phyloP scores from a whole-genome alignment of 2,329 filamentous ascomycete genomes.

The Neocucurbitaria cava region DNA sequence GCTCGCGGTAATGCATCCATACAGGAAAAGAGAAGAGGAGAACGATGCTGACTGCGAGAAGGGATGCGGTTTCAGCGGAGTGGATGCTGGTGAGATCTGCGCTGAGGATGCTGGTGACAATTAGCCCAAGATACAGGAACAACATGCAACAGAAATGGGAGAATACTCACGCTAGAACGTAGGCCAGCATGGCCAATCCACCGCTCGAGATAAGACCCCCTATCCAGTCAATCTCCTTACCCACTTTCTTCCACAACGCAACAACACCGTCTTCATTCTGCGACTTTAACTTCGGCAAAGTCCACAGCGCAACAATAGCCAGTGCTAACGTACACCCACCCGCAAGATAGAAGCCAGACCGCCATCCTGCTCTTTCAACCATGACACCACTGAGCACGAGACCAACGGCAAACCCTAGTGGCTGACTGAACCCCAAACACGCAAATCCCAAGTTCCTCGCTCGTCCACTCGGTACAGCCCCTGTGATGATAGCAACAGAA shows the following conservation, averaged over 20 bases:
- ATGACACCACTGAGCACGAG: conserved; percentile 60
- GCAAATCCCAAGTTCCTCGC: conserved; percentile 43
- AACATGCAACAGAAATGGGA: not conserved
- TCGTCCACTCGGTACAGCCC: conserved; percentile 30
- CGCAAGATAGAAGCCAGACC: conserved; percentile 55
- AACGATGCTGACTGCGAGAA: conserved; percentile 30
- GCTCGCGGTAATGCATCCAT: conserved; percentile 40
- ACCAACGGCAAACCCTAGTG: conserved; percentile 60
- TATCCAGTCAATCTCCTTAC: conserved; percentile 38
- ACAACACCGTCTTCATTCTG: not conserved
- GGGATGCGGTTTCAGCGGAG: conserved; percentile 25
- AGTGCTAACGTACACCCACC: conserved; percentile 43
- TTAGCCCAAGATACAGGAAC: conserved; percentile 7
- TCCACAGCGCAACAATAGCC: conserved; percentile 43
- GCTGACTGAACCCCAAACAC: conserved; percentile 56
- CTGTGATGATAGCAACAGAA: conserved; percentile 54
- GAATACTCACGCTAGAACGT: conserved; percentile 34
- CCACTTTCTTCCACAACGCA: conserved; percentile 17
- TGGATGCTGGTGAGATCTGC: conserved; percentile 31
- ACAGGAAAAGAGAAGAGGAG: conserved; percentile 37
- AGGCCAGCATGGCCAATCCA: conserved; percentile 29
- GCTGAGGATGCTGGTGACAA: conserved; percentile 24
- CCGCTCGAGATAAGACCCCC: conserved; percentile 34
- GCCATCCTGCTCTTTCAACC: conserved; percentile 57
- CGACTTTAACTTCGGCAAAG: conserved; percentile 27